Base-by-base conservation (phyloP, 1,284 basidiomycete genomes). In the Boletus sp. region DNA sequence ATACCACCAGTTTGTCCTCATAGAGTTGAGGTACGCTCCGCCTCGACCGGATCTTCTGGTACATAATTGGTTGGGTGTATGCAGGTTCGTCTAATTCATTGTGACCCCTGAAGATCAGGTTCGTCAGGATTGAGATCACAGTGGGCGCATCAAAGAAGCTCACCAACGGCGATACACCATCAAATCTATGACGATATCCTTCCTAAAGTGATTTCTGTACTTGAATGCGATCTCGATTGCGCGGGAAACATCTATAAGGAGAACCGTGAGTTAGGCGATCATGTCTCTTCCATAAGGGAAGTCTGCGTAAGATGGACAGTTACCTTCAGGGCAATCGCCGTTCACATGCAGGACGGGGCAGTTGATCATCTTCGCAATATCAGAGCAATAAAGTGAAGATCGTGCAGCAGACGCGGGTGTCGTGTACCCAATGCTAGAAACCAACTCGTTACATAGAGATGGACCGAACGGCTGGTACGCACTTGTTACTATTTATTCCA, bases 41-140 rank as follows among this genome's bases (percentile, higher is more conserved):
- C 43, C 88, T 73, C 0, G 80, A 76, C 5, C 82, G 76, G 57
- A 93, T 92, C 69, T 88, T 82, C 64, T 89, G 79, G 66, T 94
- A 93, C 91, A 94, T 94, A 19, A 83, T 70, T 0, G 91, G 91
- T 61, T 90, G 87, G 0, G 94, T 96, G 66, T 93, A 92, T 14
- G 83, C 82, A 0, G 94, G 94, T 56, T 94, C 80, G 61, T 95
- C 92, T 27, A 94, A 78, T 68, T 94, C 91, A 61, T 94, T 94
- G 66, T 94, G 92, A 3, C 88, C 88, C 75, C 79, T 77, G 51
- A 29, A 30, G 27, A 45, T 45, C 29, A 0, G 16, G 25, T 29
- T 29, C 20, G 30, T 51, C 35, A 38, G 49, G 9, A 37, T 30
- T 12, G 3, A 49, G 8, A 35, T 36, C 13, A 1, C 5, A 0